phyloP scores from a whole-genome alignment of 768 basidiomycete genomes.

The Rhizopogon sp. region DNA sequence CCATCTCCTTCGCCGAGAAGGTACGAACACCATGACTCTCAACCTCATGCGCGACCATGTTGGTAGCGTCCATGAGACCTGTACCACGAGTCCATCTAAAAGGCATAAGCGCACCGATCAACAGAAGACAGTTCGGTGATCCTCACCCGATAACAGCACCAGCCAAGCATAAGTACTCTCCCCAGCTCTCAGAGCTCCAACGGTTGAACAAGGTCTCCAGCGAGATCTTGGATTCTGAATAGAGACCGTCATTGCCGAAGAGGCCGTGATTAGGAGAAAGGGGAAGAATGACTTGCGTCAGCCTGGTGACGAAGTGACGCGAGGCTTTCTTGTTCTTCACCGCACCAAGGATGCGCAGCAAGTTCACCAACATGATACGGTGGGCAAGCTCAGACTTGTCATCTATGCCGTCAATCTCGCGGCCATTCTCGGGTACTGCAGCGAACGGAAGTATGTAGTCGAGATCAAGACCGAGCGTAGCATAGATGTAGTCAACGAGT shows the following conservation, averaged over 20 bases:
- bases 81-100: constrained; percentile 95
- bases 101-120: constrained; percentile 3
- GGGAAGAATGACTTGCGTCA: constrained; percentile 97
- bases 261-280: constrained; percentile 97
- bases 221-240: constrained; percentile 98
- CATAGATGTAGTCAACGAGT: constrained; percentile 97
- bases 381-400: constrained; percentile 98
- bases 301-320: constrained; percentile 93
- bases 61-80: constrained; percentile 93
- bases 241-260: constrained; percentile 96
- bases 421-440: constrained; percentile 96
- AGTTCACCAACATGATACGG: constrained; percentile 97
- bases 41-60: constrained; percentile 90
- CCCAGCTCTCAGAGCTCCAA: constrained; percentile 98
- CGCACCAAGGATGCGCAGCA: constrained; percentile 92
- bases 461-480: constrained; percentile 90
- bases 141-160: constrained; percentile 96
- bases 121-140: background rate
- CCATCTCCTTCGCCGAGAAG: constrained; percentile 99
- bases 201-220: constrained; percentile 97
- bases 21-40: constrained; percentile 93
- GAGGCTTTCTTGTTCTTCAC: constrained; percentile 99
- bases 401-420: constrained; percentile 95
- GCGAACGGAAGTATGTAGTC: constrained; percentile 99
- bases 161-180: constrained; percentile 95